These are phyloP conservation scores for Neonectria punicea DNA, from an alignment of 2,329 filamentous ascomycete genomes.

Conservation along the genomic window DNA sequence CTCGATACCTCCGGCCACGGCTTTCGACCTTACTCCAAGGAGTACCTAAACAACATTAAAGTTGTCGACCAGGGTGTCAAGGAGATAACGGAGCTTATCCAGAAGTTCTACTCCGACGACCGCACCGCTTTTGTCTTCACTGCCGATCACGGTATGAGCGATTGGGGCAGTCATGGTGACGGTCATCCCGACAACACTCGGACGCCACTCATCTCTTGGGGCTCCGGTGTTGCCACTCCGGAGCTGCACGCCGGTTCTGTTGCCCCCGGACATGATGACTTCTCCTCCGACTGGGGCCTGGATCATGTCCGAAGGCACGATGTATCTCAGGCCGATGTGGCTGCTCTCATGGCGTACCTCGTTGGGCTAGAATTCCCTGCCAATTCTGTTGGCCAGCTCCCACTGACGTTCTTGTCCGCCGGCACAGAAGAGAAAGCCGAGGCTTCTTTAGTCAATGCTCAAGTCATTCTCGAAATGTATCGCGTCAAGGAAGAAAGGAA, in stretches of 20 bases:
- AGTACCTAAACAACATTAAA: slow-evolving; percentile 95
- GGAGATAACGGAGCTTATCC: slow-evolving; percentile 82
- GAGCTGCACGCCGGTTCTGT: slow-evolving; percentile 62
- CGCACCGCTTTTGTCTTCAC: slow-evolving; percentile 97
- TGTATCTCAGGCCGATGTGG: slow-evolving; percentile 92
- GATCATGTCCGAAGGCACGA: slow-evolving; percentile 86
- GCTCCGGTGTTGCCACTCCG: slow-evolving; percentile 86
- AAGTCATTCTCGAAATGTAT: slow-evolving; percentile 94
- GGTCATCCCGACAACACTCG: slow-evolving; percentile 97
- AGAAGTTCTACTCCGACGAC: slow-evolving; percentile 85
- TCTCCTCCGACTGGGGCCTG: slow-evolving; percentile 89
- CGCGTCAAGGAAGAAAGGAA: slow-evolving; percentile 91
- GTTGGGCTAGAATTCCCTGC: slow-evolving; percentile 89
- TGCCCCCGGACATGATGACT: slow-evolving; percentile 88
- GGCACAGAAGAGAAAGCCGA: slow-evolving; percentile 80
- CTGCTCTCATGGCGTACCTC: slow-evolving; percentile 94
- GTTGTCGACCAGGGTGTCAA: slow-evolving; percentile 91
- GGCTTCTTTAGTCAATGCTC: slow-evolving; percentile 85
- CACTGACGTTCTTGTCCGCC: slow-evolving; percentile 82
- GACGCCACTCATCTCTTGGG: slow-evolving; percentile 93
- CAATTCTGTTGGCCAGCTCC: slow-evolving; percentile 94
- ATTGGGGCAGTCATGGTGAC: slow-evolving; percentile 99
- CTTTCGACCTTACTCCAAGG: slow-evolving; percentile 90
- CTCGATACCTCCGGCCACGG: slow-evolving; percentile 90
- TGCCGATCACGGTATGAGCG: slow-evolving; percentile 98